Percentiles rank a stretch among this genome's conserved stretches.
Evolutionary conservation across 768 basidiomycete genomes (phyloP).

Genomic region (Trametes maxima): DNA sequence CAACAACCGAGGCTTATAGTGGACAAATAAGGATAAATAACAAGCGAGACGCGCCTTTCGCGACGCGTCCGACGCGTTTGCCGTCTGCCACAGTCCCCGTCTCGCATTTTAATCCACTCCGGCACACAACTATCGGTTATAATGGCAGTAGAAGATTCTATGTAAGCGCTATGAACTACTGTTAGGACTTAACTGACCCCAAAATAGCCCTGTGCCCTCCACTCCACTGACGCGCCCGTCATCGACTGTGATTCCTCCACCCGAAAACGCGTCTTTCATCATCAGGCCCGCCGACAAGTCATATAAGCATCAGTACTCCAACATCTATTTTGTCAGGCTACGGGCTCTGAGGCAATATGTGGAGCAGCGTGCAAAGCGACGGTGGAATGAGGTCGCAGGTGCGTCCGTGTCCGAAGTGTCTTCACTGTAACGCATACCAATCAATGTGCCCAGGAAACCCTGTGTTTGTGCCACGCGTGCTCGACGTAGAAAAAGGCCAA

Average conservation of each 20-base stretch:
- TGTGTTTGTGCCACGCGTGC: constrained; percentile 71
- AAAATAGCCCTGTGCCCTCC: constrained; percentile 27
- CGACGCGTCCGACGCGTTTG: constrained; percentile 16
- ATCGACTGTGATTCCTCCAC: constrained; percentile 34
- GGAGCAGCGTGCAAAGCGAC: constrained; percentile 47
- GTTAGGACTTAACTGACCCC: not conserved
- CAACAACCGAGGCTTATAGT: not conserved
- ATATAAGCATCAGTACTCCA: constrained; percentile 72
- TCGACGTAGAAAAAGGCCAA: constrained; percentile 83
- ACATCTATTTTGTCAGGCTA: constrained; percentile 68
- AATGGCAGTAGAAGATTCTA: constrained; percentile 17
- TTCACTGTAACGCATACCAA: not conserved
- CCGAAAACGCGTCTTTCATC: constrained; percentile 41
- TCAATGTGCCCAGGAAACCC: constrained; percentile 55
- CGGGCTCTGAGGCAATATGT: constrained; percentile 51
- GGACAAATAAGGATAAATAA: constrained; percentile 17
- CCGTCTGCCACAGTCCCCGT: not conserved
- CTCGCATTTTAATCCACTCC: not conserved
- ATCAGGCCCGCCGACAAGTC: constrained; percentile 48
- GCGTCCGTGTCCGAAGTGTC: constrained; percentile 4
- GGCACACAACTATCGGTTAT: not conserved
- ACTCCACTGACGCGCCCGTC: constrained; percentile 32
- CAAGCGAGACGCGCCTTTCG: constrained; percentile 19
- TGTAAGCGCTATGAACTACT: not conserved
- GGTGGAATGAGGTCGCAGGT: constrained; percentile 54